Evolutionary conservation across 192 early-diverging fungal genomes (phyloP), one percentile per base, ranked within the genome.

Genomic region (Rhizoclosmatium sp.): DNA sequence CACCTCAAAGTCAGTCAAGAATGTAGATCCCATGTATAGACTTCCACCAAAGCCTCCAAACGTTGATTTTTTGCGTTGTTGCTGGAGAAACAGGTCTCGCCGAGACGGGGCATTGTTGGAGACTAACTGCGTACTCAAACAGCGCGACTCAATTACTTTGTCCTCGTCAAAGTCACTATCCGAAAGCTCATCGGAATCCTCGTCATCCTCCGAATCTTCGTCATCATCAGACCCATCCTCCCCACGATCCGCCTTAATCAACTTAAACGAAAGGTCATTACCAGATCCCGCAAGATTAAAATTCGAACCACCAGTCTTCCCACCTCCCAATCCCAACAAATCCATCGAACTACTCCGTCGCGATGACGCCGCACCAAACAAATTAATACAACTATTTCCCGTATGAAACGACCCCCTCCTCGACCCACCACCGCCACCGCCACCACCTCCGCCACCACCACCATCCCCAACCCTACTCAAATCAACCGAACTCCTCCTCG

Each of bases 11-110:
- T 71, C 69, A 7, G 69, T 71, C 41, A 71, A 39, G 39, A 71
- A 71, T 9, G 69, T 71, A n/a, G 69, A 71, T 40, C 74, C 74
- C 2, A 75, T 16, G 42, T 74, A 9, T 9, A 14, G 19, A 14
- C 54, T n/a, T 31, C 31, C 31, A 12, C 51, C 51, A 16, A 54
- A 54, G 5, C 51, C 51, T 54, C 9, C 16, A 54, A 54, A 16
- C 0, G 5, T 40, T 62, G 60, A 62, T 0, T 19, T 62, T 62
- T 62, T 62, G 9, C 60, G 60, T 40, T 40, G 19, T 1, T 62
- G 21, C 23, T 62, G 60, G 7, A 62, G 60, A 23, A 31, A 62
- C 23, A 62, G 60, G 60, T 62, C 60, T 40, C 60, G 19, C 23
- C 60, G 9, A 7, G 60, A 62, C 10, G 39, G 60, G 21, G 39